Evolutionary conservation across 768 basidiomycete species (phyloP).

Genomic region (Myochromella boudieri): DNA sequence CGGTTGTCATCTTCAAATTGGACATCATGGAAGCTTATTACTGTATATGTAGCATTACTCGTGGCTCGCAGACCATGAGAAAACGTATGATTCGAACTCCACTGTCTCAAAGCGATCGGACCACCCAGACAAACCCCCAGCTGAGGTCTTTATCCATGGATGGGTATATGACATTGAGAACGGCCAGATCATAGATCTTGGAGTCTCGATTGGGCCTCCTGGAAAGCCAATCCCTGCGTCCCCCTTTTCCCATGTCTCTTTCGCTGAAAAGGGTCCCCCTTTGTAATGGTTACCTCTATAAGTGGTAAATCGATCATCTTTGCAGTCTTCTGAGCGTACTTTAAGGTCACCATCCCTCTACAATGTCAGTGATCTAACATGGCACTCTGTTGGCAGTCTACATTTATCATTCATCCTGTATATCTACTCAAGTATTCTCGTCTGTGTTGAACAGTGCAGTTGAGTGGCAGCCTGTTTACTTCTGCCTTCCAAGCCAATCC

Average conservation of each 20-base stretch:
- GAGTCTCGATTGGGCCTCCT: slow-evolving; percentile 37
- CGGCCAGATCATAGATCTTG: slow-evolving; percentile 49
- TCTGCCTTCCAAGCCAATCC: too few species aligned
- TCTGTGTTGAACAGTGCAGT: too few species aligned
- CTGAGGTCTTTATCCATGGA: slow-evolving; percentile 46
- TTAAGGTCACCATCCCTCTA: too few species aligned
- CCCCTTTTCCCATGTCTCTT: background rate
- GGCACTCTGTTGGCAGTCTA: too few species aligned
- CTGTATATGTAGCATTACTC: background rate
- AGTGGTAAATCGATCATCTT: too few species aligned
- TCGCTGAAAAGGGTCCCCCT: background rate
- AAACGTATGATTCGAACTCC: slow-evolving; percentile 1
- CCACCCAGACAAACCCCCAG: slow-evolving; percentile 15
- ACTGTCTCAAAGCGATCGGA: slow-evolving; percentile 11
- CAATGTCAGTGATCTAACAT: too few species aligned
- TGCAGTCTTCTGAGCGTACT: too few species aligned
- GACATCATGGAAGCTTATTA: background rate
- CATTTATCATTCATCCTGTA: too few species aligned
- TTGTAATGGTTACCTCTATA: background rate
- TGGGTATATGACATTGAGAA: slow-evolving; percentile 61
- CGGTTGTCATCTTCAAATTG: background rate
- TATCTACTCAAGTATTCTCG: too few species aligned
- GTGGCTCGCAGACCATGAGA: background rate
- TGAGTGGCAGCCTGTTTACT: too few species aligned
- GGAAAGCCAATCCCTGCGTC: slow-evolving; percentile 29